phyloP scores from a whole-genome alignment of 2,329 filamentous ascomycete genomes.

The Fusarium musae region DNA sequence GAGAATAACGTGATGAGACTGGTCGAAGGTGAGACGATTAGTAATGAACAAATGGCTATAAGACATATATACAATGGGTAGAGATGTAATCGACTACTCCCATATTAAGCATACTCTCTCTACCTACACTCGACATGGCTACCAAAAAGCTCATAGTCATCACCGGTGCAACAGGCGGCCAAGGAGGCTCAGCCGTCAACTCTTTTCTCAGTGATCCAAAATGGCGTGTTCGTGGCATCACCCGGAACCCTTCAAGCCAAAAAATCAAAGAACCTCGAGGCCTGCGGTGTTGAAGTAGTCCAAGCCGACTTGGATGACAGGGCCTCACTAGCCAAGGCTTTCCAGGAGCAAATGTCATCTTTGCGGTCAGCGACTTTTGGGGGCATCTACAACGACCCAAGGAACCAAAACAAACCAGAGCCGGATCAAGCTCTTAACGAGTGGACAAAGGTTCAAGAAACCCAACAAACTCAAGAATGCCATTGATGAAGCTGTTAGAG shows the following conservation, averaged over 20 bases:
- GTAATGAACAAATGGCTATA: background rate
- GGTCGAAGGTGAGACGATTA: background rate
- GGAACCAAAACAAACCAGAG: background rate
- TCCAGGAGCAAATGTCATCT: slow-evolving; percentile 1
- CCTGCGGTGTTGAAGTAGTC: slow-evolving; percentile 2
- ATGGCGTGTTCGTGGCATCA: slow-evolving; percentile 10
- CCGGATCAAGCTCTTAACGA: background rate
- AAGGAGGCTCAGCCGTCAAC: slow-evolving; percentile 7
- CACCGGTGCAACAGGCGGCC: slow-evolving; percentile 4
- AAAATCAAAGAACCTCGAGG: background rate
- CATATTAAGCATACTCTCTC: background rate
- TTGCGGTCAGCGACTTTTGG: slow-evolving; percentile 10
- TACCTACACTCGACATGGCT: background rate
- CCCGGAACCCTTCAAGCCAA: slow-evolving; percentile 1
- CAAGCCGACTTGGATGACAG: slow-evolving; percentile 7
- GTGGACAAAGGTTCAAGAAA: slow-evolving; percentile 4
- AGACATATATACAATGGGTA: background rate
- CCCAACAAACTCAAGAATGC: slow-evolving; percentile 4
- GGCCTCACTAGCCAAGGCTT: background rate
- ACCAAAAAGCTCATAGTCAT: slow-evolving; percentile 3
- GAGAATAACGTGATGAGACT: background rate
- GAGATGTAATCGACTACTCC: background rate
- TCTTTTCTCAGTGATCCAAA: background rate
- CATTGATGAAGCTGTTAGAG: slow-evolving; percentile 1
- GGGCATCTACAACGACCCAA: slow-evolving; percentile 4